A percentile compares a stretch with the other conserved stretches of the same genome.
Evolutionary conservation across 306 rosid genomes (phyloP).

Genomic region (Senna tora): DNA sequence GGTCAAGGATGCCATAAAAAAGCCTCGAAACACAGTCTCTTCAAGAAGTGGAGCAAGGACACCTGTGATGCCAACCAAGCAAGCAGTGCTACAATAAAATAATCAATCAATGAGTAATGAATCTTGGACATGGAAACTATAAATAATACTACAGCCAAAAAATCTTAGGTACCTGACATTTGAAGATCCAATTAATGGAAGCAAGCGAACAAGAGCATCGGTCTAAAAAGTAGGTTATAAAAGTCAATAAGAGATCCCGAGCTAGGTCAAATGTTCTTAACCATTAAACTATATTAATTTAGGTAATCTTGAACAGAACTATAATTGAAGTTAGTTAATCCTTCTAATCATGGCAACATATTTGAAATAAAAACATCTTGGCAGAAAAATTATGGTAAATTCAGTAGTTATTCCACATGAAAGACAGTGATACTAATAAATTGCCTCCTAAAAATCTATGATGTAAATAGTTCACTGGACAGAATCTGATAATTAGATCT

Average conservation of each 20-base stretch:
- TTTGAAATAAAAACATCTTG: conserved; percentile 9
- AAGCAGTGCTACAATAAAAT: conserved; percentile 78
- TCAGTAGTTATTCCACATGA: conserved; percentile 7
- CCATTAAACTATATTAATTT: neutral
- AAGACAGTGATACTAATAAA: neutral
- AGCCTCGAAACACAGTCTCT: conserved; percentile 91
- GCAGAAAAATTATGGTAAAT: conserved; percentile 9
- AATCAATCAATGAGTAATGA: conserved; percentile 23
- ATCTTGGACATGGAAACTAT: conserved; percentile 15
- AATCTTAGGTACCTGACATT: conserved; percentile 64
- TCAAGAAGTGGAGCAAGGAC: conserved; percentile 96
- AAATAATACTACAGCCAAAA: conserved; percentile 10
- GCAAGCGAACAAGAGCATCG: conserved; percentile 89
- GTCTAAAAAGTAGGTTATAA: conserved; percentile 69
- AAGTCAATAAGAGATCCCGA: conserved; percentile 33
- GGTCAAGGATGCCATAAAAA: conserved; percentile 86
- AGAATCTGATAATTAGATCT: conserved; percentile 30
- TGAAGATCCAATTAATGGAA: conserved; percentile 92
- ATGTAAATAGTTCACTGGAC: conserved; percentile 19
- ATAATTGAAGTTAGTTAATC: conserved; percentile 18
- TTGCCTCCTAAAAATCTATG: conserved; percentile 1
- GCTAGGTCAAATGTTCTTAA: neutral
- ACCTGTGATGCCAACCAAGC: conserved; percentile 87
- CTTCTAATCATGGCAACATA: conserved; percentile 6
- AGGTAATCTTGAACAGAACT: conserved; percentile 24